phyloP scores from a whole-genome alignment of 768 basidiomycete species.

The Daedaleopsis sinensis region DNA sequence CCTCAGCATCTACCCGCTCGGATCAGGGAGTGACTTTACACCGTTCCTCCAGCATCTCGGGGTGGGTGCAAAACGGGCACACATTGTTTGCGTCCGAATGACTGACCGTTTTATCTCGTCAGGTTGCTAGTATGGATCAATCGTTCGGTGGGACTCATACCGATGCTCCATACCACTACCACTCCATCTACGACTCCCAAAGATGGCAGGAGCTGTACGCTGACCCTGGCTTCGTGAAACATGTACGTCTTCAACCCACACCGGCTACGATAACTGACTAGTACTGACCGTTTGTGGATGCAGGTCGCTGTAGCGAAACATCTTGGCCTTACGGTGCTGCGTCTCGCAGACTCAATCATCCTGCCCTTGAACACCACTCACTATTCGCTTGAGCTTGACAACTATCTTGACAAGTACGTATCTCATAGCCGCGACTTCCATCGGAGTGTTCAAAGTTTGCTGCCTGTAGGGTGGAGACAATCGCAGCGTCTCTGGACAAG shows the following conservation, averaged over 20 bases:
- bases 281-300: background rate
- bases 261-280: background rate
- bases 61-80: slow-evolving; percentile 38
- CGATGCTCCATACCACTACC: slow-evolving; percentile 62
- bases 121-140: slow-evolving; percentile 40
- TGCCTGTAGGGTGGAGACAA: slow-evolving; percentile 23
- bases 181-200: slow-evolving; percentile 60
- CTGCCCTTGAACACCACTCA: slow-evolving; percentile 73
- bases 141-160: slow-evolving; percentile 39
- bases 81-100: slow-evolving; percentile 20
- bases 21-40: slow-evolving; percentile 90
- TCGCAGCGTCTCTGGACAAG: slow-evolving; percentile 18
- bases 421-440: background rate
- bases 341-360: slow-evolving; percentile 54
- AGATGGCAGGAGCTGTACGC: slow-evolving; percentile 63
- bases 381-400: slow-evolving; percentile 50
- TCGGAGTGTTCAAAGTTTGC: background rate
- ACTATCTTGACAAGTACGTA: slow-evolving; percentile 2
- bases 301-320: slow-evolving; percentile 60
- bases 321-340: slow-evolving; percentile 54
- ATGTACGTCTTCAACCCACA: slow-evolving; percentile 41
- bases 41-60: slow-evolving; percentile 86
- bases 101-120: slow-evolving; percentile 33
- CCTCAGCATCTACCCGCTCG: slow-evolving; percentile 58
- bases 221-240: slow-evolving; percentile 63